phyloP scores from a whole-genome alignment of 2,329 filamentous ascomycete species.

The Zymoseptoria pseudotritici region DNA sequence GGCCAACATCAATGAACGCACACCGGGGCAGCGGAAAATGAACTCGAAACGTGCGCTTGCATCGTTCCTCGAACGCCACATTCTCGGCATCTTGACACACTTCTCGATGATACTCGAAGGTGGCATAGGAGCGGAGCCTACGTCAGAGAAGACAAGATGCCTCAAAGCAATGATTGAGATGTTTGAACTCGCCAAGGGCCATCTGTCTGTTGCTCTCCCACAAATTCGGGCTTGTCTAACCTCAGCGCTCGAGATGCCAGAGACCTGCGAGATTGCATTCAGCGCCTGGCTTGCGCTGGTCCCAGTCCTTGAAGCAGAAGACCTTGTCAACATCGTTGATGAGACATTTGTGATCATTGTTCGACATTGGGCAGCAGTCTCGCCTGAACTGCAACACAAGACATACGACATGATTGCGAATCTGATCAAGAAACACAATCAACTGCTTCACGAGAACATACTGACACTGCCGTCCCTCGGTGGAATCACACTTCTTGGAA shows the following conservation, averaged over 20 bases:
- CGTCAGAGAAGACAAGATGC: conserved; percentile 62
- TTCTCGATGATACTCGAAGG: conserved; percentile 75
- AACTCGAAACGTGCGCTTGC: conserved; percentile 55
- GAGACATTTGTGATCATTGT: conserved; percentile 84
- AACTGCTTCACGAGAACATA: conserved; percentile 58
- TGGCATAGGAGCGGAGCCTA: conserved; percentile 12
- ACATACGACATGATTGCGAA: conserved; percentile 57
- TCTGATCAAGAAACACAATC: conserved; percentile 57
- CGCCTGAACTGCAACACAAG: conserved; percentile 50
- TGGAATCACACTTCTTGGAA: conserved; percentile 60
- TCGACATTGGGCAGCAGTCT: conserved; percentile 68
- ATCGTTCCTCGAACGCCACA: conserved; percentile 71
- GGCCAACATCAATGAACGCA: conserved; percentile 42
- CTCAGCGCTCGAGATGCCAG: conserved; percentile 66
- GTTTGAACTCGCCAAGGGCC: conserved; percentile 65
- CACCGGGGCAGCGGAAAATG: conserved; percentile 38
- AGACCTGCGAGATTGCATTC: conserved; percentile 72
- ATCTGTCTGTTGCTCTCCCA: conserved; percentile 72
- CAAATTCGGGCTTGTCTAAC: conserved; percentile 92
- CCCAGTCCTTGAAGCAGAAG: conserved; percentile 64
- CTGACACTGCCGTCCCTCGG: conserved; percentile 71
- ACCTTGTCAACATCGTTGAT: conserved; percentile 72
- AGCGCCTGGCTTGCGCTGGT: conserved; percentile 78
- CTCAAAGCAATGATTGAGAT: conserved; percentile 83
- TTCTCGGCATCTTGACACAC: conserved; percentile 77